These are phyloP conservation scores for Fomitopsis pinicola DNA, from an alignment of 1,284 basidiomycete genomes.

Conservation along the genomic window DNA sequence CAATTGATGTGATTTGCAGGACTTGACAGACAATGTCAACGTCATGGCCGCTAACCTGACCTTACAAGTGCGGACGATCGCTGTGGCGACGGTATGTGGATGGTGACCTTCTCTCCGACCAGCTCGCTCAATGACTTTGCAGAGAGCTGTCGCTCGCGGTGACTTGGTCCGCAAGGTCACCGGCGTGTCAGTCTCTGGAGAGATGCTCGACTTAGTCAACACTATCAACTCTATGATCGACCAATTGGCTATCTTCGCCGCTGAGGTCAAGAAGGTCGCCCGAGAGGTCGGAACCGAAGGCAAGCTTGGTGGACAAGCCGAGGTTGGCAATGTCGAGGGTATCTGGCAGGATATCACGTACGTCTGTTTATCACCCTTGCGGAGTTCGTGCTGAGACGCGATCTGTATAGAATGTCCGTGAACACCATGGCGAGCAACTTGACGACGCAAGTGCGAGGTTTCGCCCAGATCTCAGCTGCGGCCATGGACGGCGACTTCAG, in stretches of 20 bases:
- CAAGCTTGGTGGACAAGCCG: conserved; percentile 95
- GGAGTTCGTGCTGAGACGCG: neutral
- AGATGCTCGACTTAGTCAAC: conserved; percentile 91
- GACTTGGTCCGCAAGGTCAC: conserved; percentile 93
- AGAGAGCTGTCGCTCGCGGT: conserved; percentile 92
- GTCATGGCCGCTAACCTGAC: conserved; percentile 88
- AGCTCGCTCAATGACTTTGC: neutral
- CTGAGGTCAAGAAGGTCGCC: conserved; percentile 94
- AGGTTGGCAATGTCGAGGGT: conserved; percentile 95
- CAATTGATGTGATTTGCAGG: conserved; percentile 30
- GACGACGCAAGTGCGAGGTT: conserved; percentile 98
- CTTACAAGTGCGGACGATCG: conserved; percentile 92
- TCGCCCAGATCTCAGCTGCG: conserved; percentile 97
- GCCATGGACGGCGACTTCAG: conserved; percentile 99
- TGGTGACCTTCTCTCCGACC: conserved; percentile 12
- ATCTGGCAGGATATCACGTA: conserved; percentile 99
- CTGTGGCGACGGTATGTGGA: conserved; percentile 73
- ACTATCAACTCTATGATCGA: conserved; percentile 98
- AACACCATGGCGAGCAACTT: conserved; percentile 97
- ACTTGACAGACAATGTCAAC: conserved; percentile 93
- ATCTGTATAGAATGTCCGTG: conserved; percentile 63
- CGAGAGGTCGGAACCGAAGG: conserved; percentile 95
- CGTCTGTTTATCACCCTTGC: conserved; percentile 28
- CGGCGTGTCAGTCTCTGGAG: conserved; percentile 90
- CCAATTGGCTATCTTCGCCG: conserved; percentile 90